phyloP scores from a whole-genome alignment of 129 eudicot species.

The Ambrosia artemisiifolia region DNA sequence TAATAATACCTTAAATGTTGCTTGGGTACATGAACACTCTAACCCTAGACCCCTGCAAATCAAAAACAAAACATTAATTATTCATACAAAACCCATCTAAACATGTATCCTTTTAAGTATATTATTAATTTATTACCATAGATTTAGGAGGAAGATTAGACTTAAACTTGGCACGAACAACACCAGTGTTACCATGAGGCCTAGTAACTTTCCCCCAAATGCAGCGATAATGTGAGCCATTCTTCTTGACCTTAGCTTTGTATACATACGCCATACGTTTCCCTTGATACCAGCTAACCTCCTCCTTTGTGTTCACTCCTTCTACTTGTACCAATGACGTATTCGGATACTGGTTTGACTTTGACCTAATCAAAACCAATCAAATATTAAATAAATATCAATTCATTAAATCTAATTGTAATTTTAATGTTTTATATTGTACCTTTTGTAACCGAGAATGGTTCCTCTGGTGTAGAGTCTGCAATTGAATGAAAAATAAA shows the following conservation, averaged over 20 bases:
- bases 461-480: slow-evolving; percentile 90
- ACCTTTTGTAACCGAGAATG: slow-evolving; percentile 93
- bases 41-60: slow-evolving; percentile 63
- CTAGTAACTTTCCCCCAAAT: slow-evolving; percentile 95
- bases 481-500: not conserved
- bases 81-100: not conserved
- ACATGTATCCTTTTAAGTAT: not conserved
- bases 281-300: slow-evolving; percentile 84
- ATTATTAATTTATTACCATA: slow-evolving; percentile 58
- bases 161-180: slow-evolving; percentile 89
- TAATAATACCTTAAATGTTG: slow-evolving; percentile 52
- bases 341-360: slow-evolving; percentile 96
- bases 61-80: not conserved
- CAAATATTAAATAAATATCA: slow-evolving; percentile 1
- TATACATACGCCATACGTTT: slow-evolving; percentile 80
- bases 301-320: slow-evolving; percentile 90
- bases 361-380: slow-evolving; percentile 48
- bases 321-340: slow-evolving; percentile 86
- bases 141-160: slow-evolving; percentile 96
- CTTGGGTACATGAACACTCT: slow-evolving; percentile 82
- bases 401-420: too few relatives aligned
- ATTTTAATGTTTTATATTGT: not conserved
- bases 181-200: slow-evolving; percentile 96
- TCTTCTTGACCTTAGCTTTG: slow-evolving; percentile 81
- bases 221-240: slow-evolving; percentile 79